These are phyloP conservation scores for Gastrolobium bilobum DNA, from an alignment of 306 rosid genomes.

Conservation along the genomic window DNA sequence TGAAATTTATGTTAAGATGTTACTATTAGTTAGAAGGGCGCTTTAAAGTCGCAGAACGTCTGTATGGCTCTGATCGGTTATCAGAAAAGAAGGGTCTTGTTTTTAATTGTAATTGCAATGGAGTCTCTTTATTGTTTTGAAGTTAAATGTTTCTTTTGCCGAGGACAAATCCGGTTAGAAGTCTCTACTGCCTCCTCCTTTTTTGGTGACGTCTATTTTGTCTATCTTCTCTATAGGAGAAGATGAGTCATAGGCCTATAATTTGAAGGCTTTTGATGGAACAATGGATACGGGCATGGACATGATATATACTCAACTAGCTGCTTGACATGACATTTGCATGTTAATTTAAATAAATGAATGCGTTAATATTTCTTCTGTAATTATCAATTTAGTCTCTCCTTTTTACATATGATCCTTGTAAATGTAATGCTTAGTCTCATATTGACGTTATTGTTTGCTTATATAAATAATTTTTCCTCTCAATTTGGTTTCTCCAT, in stretches of 20 bases:
- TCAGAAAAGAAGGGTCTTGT: not conserved
- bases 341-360: not conserved
- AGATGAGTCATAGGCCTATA: not conserved
- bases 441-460: not conserved
- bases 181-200: not conserved
- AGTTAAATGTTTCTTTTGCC: constrained; percentile 2
- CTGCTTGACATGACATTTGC: not conserved
- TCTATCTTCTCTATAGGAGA: not conserved
- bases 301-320: not conserved
- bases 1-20: constrained; percentile 14
- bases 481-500: not conserved
- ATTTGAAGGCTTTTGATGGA: not conserved
- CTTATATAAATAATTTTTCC: constrained; percentile 10
- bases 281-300: not conserved
- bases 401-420: not conserved
- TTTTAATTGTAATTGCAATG: not conserved
- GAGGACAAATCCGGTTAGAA: not conserved
- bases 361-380: constrained; percentile 3
- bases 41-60: not conserved
- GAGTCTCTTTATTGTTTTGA: constrained; percentile 8
- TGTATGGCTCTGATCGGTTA: not conserved
- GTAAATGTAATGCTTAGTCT: constrained; percentile 11
- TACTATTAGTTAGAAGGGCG: not conserved
- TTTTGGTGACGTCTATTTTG: not conserved
- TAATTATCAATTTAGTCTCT: not conserved